Conservation (phyloP, 1,139 yeast genomes). For the Taphrina communis region DNA sequence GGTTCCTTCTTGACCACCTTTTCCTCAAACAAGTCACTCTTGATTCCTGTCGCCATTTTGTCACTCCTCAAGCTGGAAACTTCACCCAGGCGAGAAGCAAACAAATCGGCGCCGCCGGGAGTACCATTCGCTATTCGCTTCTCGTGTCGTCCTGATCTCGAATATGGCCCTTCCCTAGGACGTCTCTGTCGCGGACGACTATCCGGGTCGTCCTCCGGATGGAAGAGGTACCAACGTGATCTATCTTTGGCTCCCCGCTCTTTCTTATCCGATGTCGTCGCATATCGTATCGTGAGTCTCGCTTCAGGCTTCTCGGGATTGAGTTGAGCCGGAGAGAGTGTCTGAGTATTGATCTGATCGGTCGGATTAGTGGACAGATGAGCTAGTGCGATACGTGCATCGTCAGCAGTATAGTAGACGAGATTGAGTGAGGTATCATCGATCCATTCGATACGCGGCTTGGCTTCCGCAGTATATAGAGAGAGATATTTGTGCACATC, state of each 20-base stretch:
- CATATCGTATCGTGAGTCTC: constrained; percentile 28
- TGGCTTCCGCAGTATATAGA: constrained; percentile 11
- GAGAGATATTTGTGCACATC: constrained; percentile 36
- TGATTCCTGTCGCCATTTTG: background rate
- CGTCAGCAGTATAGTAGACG: constrained; percentile 27
- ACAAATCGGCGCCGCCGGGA: constrained; percentile 16
- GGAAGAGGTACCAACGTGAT: constrained; percentile 42
- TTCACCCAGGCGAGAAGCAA: constrained; percentile 14
- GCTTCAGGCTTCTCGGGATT: constrained; percentile 36
- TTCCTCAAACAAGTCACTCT: constrained; percentile 11
- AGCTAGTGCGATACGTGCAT: constrained; percentile 33
- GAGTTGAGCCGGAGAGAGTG: constrained; percentile 26
- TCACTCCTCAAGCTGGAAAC: background rate
- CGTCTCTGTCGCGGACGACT: constrained; percentile 14
- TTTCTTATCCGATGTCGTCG: constrained; percentile 35
- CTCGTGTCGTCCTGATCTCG: constrained; percentile 13
- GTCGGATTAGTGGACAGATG: constrained; percentile 25
- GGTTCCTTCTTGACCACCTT: constrained; percentile 13
- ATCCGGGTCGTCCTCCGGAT: constrained; percentile 38
- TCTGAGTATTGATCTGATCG: constrained; percentile 13
- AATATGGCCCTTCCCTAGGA: constrained; percentile 1
- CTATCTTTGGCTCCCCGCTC: constrained; percentile 40
- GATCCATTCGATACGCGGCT: constrained; percentile 41
- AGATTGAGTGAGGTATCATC: constrained; percentile 39
- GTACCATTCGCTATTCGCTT: constrained; percentile 16